Percentiles rank a stretch among this genome's conserved stretches.
Conservation (phyloP, 345 rosid genomes). For the Moricandia arvensis region DNA sequence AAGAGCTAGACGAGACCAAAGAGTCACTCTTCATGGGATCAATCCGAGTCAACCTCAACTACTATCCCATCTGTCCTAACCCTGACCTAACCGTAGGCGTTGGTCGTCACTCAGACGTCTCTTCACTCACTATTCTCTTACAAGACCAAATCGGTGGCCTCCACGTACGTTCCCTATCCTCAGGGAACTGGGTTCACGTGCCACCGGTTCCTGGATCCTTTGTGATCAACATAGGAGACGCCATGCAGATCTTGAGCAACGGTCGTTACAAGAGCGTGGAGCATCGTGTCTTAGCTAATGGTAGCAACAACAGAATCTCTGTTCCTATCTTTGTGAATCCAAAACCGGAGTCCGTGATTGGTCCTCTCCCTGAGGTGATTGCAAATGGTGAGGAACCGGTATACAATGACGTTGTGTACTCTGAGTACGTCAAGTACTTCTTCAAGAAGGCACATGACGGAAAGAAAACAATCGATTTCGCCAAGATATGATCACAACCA, state of each 20-base stretch:
- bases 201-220: constrained; percentile 38
- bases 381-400: constrained; percentile 37
- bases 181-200: constrained; percentile 42
- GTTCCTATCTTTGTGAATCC: constrained; percentile 43
- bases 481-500: constrained; percentile 27
- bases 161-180: constrained; percentile 37
- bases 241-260: constrained; percentile 43
- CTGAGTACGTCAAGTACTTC: constrained; percentile 40
- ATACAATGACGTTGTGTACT: constrained; percentile 35
- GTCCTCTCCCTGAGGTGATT: constrained; percentile 34
- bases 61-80: constrained; percentile 46
- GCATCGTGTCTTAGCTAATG: constrained; percentile 41
- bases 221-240: constrained; percentile 44
- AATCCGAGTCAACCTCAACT: constrained; percentile 41
- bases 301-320: constrained; percentile 38
- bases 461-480: constrained; percentile 41
- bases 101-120: constrained; percentile 45
- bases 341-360: constrained; percentile 35
- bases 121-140: constrained; percentile 41
- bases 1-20: constrained; percentile 39
- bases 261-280: constrained; percentile 41
- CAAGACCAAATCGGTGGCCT: constrained; percentile 51
- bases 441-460: constrained; percentile 44
- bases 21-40: constrained; percentile 43
- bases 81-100: constrained; percentile 50